Conservation (phyloP, 129 eudicot species). For the Flaveria sonorensis region DNA sequence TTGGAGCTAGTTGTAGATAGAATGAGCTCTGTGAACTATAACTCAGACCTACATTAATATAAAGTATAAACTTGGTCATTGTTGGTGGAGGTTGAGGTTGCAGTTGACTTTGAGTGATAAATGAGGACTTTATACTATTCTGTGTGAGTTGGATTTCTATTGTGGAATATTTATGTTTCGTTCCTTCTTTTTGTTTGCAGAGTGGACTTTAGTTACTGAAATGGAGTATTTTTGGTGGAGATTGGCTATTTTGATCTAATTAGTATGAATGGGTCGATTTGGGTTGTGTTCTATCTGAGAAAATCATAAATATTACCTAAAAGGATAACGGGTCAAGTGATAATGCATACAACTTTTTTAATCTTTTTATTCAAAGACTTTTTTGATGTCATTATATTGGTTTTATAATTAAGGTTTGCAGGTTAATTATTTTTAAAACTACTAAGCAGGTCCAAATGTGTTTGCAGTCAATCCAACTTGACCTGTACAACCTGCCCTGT, state of each 20-base stretch:
- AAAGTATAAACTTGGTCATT: too few species aligned
- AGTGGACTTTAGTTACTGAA: conserved; percentile 2
- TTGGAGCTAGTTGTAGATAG: not conserved
- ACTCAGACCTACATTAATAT: not conserved
- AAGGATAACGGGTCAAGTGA: not conserved
- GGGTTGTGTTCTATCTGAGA: not conserved
- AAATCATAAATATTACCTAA: not conserved
- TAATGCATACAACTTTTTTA: not conserved
- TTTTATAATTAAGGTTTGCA: not conserved
- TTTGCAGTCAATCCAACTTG: not conserved
- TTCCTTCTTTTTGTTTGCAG: not conserved
- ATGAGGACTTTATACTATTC: not conserved
- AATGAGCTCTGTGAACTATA: not conserved
- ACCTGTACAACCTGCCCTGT: not conserved
- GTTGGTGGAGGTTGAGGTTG: not conserved
- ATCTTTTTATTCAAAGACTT: not conserved
- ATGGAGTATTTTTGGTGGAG: not conserved
- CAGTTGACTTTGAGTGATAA: conserved; percentile 3
- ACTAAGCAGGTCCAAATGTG: not conserved
- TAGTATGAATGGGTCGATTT: not conserved
- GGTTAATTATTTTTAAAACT: not conserved
- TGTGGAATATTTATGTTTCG: not conserved
- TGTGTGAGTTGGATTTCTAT: not conserved
- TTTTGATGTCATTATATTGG: not conserved
- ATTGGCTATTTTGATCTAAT: not conserved